phyloP scores from a whole-genome alignment of 164 flowering plant genomes.

The Magnolia kwangsiensis region DNA sequence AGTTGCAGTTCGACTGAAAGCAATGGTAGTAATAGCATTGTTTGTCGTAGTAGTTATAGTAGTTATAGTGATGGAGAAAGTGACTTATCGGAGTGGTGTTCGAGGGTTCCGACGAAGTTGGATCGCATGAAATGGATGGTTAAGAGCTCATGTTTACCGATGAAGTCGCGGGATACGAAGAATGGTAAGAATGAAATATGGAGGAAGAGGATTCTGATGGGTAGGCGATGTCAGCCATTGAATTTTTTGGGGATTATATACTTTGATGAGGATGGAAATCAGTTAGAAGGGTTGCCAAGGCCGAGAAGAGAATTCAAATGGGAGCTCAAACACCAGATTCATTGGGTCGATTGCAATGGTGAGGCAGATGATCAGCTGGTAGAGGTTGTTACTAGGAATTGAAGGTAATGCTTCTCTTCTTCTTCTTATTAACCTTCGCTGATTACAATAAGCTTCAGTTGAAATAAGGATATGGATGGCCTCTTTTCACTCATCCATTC shows the following conservation, averaged over 20 bases:
- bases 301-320: not conserved
- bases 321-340: too few species aligned
- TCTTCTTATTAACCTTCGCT: too few species aligned
- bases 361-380: too few species aligned
- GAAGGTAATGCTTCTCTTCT: too few species aligned
- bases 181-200: slow-evolving; percentile 35
- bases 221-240: slow-evolving; percentile 47
- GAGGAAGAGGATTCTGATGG: slow-evolving; percentile 68
- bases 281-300: slow-evolving; percentile 16
- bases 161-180: not conserved
- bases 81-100: too few species aligned
- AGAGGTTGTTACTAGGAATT: too few species aligned
- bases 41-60: not conserved
- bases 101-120: not conserved
- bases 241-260: slow-evolving; percentile 32
- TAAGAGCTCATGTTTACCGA: not conserved
- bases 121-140: slow-evolving; percentile 6
- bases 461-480: too few species aligned
- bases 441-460: too few species aligned
- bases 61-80: not conserved
- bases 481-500: too few species aligned
- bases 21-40: not conserved
- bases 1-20: not conserved
- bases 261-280: slow-evolving; percentile 30
- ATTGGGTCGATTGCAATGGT: too few species aligned